These are phyloP conservation scores for Rhynchosporium secalis DNA, from an alignment of 2,329 filamentous ascomycete species.

Conservation along the genomic window DNA sequence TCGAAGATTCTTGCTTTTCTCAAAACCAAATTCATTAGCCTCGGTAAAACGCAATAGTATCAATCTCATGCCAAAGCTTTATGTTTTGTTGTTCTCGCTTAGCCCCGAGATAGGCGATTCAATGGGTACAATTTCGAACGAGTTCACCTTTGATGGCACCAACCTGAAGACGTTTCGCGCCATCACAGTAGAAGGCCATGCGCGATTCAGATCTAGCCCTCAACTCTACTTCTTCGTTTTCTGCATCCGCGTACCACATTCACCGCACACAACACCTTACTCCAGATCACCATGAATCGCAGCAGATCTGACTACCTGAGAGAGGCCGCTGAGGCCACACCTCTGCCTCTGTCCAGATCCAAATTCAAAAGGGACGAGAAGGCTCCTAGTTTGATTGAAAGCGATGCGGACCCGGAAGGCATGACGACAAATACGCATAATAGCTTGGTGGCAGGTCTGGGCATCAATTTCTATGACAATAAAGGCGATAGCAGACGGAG, in stretches of 20 bases:
- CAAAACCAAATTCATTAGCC: too few relatives aligned
- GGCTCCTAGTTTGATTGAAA: not conserved
- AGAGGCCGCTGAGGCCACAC: not conserved
- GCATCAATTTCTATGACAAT: constrained; percentile 27
- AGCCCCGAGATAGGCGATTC: not conserved
- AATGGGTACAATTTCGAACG: not conserved
- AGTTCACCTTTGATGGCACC: not conserved
- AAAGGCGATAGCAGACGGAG: constrained; percentile 6
- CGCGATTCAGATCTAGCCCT: not conserved
- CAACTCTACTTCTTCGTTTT: not conserved
- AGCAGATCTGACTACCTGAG: not conserved
- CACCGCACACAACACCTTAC: too few relatives aligned
- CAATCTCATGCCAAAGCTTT: not conserved
- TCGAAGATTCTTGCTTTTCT: too few relatives aligned
- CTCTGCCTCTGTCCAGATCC: not conserved
- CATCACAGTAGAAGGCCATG: too few relatives aligned
- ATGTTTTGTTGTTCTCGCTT: not conserved
- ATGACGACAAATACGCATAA: not conserved
- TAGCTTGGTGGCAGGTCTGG: constrained; percentile 12
- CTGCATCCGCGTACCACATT: too few relatives aligned
- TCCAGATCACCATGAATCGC: too few relatives aligned
- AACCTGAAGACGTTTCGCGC: too few relatives aligned
- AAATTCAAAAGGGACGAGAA: not conserved
- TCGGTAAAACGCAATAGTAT: too few relatives aligned
- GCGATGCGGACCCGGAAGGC: not conserved